Base-by-base conservation (phyloP, 352 stramenopile species). In the Phytophthora hybrid region DNA sequence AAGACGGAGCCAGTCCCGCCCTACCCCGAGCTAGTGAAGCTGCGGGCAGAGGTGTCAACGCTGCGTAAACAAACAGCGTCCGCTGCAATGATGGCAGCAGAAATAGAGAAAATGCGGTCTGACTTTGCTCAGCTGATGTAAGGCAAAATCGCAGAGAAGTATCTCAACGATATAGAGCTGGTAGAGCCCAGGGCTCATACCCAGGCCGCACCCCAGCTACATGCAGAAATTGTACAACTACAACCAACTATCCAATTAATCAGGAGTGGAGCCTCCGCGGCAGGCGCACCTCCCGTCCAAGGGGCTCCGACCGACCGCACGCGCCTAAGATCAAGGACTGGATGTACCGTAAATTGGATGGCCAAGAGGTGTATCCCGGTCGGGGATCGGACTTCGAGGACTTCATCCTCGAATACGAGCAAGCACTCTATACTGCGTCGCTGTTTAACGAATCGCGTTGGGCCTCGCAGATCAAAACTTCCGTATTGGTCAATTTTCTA, bases 381-480 rank as follows among this genome's bases (percentile, higher is more conserved):
- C n/a, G 51, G 2, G 59, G 59, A 31, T 14, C 59, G 1, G 59
- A 46, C 3, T 66, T 66, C 19, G 59, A 66, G 46, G 59, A 58
- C 14, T 66, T 66, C 8, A 66, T 66, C n/a, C 31, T 66, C 4
- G 59, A 51, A 23, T 66, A 57, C n/a, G 59, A 65, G 18, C 59
- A 65, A 57, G 59, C 41, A 5, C 29, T 55, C 14, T 5, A 21
- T 65, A 56, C 58, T 18, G 58, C 57, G 8, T 3, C 14, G 2
- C 29, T 65, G 5, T 16, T 55, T 0, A 65, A 65, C 44, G 41
- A 65, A 44, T 65, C 58, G 10, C 34, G 34, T 41, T 41, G 34
- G 10, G 10, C 34, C 10, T 41, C 34, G 34, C 34, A 41, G 34
- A 41, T 41, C 34, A 41, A 41, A 41, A 11, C 34, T 5, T 41